Base-by-base conservation (phyloP, 306 rosid genomes). In the Glycine latifolia region DNA sequence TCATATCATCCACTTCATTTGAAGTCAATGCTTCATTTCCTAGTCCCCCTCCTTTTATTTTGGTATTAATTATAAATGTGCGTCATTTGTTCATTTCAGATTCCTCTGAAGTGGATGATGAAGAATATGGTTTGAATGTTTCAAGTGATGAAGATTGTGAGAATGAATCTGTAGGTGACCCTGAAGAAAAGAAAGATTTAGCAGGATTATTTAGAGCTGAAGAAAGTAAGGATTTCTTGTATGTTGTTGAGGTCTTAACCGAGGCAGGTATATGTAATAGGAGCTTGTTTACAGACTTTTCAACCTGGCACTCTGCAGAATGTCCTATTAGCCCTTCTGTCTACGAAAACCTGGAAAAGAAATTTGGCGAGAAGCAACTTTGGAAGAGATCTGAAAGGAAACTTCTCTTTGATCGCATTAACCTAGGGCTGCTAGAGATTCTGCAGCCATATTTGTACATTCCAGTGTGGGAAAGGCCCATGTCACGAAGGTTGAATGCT, bases 351-450 rank as follows among this genome's bases (percentile, higher is more conserved):
- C 74, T 96, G 7, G 99, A 96, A 86, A 96, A 90, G 90, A 93
- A 89, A 82, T 92, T 87, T 7, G 97, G 97, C 11, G 87, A 91
- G 86, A 97, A 91, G 76, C 76, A 81, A 70, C 60, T 82, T 60
- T 93, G 94, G 98, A 91, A 86, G 78, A 89, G 97, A 74, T 87
- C 97, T 3, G 94, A 93, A 55, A 86, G 97, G 73, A 85, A 86
- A 89, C 92, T 91, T 82, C 86, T 93, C 55, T 96, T 96, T 68
- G 99, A 96, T 75, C 79, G 91, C 15, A 89, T 96, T 20, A 90
- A 96, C 71, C 53, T 65, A 4, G 94, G 94, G 63, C 50, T 96
- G 69, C 52, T 50, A 41, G 87, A 91, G 78, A 89, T 91, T 81
- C 82, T 89, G 53, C 77, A 63, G 78, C 91, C 97, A 10, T 83